A percentile compares a stretch with the other conserved stretches of the same genome.
Evolutionary conservation across 2,329 filamentous ascomycete genomes (phyloP).

Genomic region (Magnaporthiopsis poae): DNA sequence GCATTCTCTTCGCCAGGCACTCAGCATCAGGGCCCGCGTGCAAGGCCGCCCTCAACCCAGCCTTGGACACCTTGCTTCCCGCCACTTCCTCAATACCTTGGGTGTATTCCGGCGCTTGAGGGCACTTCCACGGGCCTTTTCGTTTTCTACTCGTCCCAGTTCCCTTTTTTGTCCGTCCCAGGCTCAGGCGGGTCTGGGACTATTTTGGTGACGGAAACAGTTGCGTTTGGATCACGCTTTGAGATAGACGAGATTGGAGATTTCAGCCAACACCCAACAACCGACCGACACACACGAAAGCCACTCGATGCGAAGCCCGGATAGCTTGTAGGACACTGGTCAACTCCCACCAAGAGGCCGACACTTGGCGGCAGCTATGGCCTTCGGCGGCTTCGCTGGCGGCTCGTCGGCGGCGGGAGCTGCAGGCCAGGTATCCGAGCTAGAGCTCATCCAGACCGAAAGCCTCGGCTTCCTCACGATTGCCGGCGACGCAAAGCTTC

Average conservation of each 20-base stretch:
- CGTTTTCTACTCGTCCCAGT: background rate
- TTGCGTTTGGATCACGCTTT: background rate
- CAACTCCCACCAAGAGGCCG: slow-evolving; percentile 23
- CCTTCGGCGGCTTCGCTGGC: slow-evolving; percentile 47
- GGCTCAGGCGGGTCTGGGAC: background rate
- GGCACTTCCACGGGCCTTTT: background rate
- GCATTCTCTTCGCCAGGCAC: background rate
- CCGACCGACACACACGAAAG: background rate
- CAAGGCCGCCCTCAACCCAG: background rate
- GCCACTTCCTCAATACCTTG: background rate
- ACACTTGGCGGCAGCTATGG: slow-evolving; percentile 42
- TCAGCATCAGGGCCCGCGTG: background rate
- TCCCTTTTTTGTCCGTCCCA: background rate
- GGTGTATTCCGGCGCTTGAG: background rate
- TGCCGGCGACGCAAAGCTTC: slow-evolving; percentile 71
- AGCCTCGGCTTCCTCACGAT: slow-evolving; percentile 73
- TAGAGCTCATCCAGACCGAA: slow-evolving; percentile 77
- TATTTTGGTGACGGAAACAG: background rate
- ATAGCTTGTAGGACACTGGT: slow-evolving; percentile 20
- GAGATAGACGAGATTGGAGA: background rate
- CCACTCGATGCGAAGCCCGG: slow-evolving; percentile 16
- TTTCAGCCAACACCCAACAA: background rate
- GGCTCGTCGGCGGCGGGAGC: slow-evolving; percentile 17
- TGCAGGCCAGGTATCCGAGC: slow-evolving; percentile 48
- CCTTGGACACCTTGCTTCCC: background rate